Conservation (phyloP, 768 basidiomycete genomes). For the Leccinum aurantiacum region DNA sequence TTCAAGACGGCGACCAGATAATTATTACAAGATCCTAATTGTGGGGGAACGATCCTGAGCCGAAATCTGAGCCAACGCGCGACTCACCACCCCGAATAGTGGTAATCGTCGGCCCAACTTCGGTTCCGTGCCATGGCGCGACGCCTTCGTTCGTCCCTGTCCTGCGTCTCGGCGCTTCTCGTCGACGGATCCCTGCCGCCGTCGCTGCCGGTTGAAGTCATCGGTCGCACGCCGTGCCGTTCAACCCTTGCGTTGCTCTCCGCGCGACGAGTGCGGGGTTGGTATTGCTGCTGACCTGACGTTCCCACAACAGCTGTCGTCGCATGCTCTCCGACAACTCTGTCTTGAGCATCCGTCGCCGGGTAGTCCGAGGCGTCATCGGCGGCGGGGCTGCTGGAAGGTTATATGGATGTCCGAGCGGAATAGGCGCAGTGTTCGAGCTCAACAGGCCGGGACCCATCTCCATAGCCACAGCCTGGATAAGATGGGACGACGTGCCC, state of each 20-base stretch:
- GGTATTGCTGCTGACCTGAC: conserved; percentile 57
- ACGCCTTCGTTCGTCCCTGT: conserved; percentile 42
- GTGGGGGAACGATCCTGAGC: not conserved
- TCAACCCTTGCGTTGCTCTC: conserved; percentile 28
- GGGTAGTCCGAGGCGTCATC: conserved; percentile 82
- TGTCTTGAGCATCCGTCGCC: conserved; percentile 78
- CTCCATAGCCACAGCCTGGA: conserved; percentile 19
- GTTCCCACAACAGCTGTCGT: conserved; percentile 78
- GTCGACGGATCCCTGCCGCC: conserved; percentile 14
- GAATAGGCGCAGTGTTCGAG: conserved; percentile 51
- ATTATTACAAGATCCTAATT: not conserved
- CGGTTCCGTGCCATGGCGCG: conserved; percentile 57
- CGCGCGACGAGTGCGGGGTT: conserved; percentile 42
- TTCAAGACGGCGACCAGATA: not conserved
- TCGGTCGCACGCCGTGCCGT: conserved; percentile 35
- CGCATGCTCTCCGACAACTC: conserved; percentile 86
- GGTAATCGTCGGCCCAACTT: conserved; percentile 71
- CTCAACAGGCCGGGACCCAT: conserved; percentile 23
- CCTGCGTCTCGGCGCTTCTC: conserved; percentile 28
- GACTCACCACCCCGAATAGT: conserved; percentile 60
- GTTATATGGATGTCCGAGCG: conserved; percentile 67
- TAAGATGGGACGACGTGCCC: conserved; percentile 18
- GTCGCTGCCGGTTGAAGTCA: conserved; percentile 32
- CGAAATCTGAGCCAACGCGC: not conserved
- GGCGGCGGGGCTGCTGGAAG: conserved; percentile 64